Base-by-base conservation (phyloP, 768 basidiomycete species). In the Leccinum imitatum region DNA sequence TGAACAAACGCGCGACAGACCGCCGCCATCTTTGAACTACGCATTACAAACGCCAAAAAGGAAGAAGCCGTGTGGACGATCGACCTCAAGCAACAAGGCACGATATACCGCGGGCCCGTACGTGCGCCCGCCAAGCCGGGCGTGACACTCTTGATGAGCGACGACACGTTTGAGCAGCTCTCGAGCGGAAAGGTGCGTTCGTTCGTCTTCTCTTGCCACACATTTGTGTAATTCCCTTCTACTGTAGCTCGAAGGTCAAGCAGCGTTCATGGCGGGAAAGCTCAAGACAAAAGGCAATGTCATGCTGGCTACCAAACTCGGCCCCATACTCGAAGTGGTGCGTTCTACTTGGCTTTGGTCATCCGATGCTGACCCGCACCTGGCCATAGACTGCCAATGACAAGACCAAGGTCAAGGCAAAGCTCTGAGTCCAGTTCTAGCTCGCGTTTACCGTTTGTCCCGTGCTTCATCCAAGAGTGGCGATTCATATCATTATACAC, bases 191-290 rank as follows among this genome's bases (percentile, higher is more conserved):
- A 92, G 81, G 88, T 88, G 65, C 33, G 77, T 63, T 15, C 13
- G 3, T 2, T 48, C 23, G 33, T 44, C 53, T 50, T 25, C 37
- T 39, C 15, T 7, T 39, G 33, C 13, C 2, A 5, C 3, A 5
- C 5, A 13, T 33, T 5, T 5, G 11, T 37, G 14, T 37, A 0
- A 13, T 3, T n/a, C n/a, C n/a, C n/a, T n/a, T n/a, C n/a, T n/a
- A n/a, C n/a, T n/a, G n/a, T n/a, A 93, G 89, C 78, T 90, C 50
- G 93, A 91, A 67, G 94, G 92, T 19, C 95, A 97, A 76, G 95
- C 94, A 71, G 94, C 94, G 21, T 97, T 95, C 79, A 93, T 98
- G 91, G 91, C 90, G 7, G 95, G 95, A 30, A 91, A 91, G 70
- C 84, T 97, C 53, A 96, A 95, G 84, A 89, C 91, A 15, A 89